phyloP scores from a whole-genome alignment of 768 basidiomycete genomes.

The Dentipellis sp. region DNA sequence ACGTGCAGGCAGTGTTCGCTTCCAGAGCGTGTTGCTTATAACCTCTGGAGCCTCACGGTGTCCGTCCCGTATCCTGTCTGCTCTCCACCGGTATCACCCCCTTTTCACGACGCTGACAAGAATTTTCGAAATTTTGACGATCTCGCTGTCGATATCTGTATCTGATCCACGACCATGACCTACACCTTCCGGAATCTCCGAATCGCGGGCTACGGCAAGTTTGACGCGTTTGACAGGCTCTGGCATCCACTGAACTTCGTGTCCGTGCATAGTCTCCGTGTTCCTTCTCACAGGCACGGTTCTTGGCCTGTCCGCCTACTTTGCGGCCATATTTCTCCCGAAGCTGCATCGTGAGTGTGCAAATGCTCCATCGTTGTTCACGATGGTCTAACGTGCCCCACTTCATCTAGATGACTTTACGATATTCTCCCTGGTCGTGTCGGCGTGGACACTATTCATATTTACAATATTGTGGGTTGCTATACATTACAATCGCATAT shows the following conservation, averaged over 20 bases:
- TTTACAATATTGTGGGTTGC: constrained; percentile 9
- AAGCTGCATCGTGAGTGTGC: constrained; percentile 43
- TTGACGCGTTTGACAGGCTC: not conserved
- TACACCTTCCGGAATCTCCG: constrained; percentile 26
- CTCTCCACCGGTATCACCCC: not conserved
- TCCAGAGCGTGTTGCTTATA: not conserved
- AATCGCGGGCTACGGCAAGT: constrained; percentile 21
- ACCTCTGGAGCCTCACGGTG: not conserved
- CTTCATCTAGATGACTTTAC: constrained; percentile 13
- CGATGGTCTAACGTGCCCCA: not conserved
- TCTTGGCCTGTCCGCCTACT: constrained; percentile 60
- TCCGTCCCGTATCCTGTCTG: not conserved
- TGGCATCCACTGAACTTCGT: not conserved
- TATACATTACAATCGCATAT: not conserved
- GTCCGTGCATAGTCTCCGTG: constrained; percentile 22
- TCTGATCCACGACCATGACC: constrained; percentile 18
- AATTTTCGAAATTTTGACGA: not conserved
- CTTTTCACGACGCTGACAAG: not conserved
- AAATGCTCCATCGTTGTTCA: not conserved
- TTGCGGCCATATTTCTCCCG: constrained; percentile 61
- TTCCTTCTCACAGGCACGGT: constrained; percentile 38
- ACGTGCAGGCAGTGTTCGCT: not conserved
- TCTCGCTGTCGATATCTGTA: not conserved
- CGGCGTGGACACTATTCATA: constrained; percentile 14
- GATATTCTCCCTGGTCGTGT: constrained; percentile 11